Base-by-base conservation (phyloP, 441 rosid genomes). In the Erodium moschatum region DNA sequence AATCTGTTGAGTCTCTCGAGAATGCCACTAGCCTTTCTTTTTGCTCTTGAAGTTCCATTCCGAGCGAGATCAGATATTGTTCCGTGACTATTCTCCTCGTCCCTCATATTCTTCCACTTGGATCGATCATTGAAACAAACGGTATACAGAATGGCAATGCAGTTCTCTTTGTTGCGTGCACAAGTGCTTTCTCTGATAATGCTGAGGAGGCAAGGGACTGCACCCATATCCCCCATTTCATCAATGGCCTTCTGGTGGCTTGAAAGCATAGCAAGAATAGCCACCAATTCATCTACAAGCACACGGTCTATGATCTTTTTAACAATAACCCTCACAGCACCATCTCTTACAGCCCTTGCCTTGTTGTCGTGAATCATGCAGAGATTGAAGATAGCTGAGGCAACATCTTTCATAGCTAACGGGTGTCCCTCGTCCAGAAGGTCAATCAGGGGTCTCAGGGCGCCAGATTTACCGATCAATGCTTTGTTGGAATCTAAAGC, bases 41-140 rank as follows among this genome's bases (percentile, higher is more conserved):
- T 87, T 64, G 97, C 98, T 80, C 96, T 87, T 9, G 96, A 78
- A 60, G 98, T 91, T 64, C 97, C 98, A 44, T 84, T 85, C 65
- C 79, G 78, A 8, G 90, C 80, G 74, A 94, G 93, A 74, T 83
- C 89, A 4, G 96, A 84, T 33, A 89, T 81, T 19, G 96, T 88
- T 64, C 89, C 86, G 56, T 82, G 16, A 0, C 71, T 40, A 19
- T 60, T 82, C 77, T 91, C 97, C 74, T 91, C 97, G 70, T 91
- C 96, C 80, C 84, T 86, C 16, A 94, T 73, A 58, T 78, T 80
- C 75, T 80, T 91, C 89, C 83, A 81, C 79, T 85, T 89, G 70
- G 86, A 88, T 76, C 96, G 85, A 68, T 93, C 95, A 31, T 73
- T 80, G 18, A 81, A 70, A 73, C 89, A 93, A 70, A 93, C 79